These are phyloP conservation scores for Acrodontium crateriforme DNA, from an alignment of 2,329 filamentous ascomycete genomes.

Conservation along the genomic window DNA sequence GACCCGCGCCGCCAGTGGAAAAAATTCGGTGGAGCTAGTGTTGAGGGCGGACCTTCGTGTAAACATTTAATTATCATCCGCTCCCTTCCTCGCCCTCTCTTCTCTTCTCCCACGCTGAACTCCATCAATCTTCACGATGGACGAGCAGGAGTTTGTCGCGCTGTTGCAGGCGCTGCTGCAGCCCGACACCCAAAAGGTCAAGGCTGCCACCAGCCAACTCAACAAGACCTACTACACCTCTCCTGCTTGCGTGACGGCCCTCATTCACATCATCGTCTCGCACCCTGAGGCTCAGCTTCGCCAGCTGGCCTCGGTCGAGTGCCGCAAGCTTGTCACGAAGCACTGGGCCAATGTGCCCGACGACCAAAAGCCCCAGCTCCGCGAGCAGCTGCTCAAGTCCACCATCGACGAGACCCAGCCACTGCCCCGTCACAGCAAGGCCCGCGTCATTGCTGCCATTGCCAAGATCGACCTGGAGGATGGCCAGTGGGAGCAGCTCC, in stretches of 20 bases:
- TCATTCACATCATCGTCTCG: constrained; percentile 77
- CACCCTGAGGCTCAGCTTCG: constrained; percentile 59
- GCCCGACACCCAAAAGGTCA: constrained; percentile 63
- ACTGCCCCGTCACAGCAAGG: constrained; percentile 70
- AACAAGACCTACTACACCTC: constrained; percentile 89
- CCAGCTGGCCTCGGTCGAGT: constrained; percentile 86
- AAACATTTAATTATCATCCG: too few relatives aligned
- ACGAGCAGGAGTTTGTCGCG: constrained; percentile 70
- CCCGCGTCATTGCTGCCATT: constrained; percentile 76
- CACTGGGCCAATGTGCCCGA: constrained; percentile 68
- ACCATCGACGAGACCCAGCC: constrained; percentile 66
- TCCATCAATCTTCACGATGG: constrained; percentile 44
- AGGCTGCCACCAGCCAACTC: constrained; percentile 76
- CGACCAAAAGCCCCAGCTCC: constrained; percentile 65
- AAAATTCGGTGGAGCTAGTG: too few relatives aligned
- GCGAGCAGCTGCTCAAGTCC: constrained; percentile 70
- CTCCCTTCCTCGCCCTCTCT: too few relatives aligned
- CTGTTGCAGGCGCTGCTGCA: constrained; percentile 78
- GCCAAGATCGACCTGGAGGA: constrained; percentile 77
- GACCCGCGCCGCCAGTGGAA: too few relatives aligned
- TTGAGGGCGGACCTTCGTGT: too few relatives aligned
- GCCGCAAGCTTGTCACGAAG: constrained; percentile 65
- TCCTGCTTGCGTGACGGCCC: constrained; percentile 67
- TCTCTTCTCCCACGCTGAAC: too few relatives aligned
- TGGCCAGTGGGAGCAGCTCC: constrained; percentile 71